These are phyloP conservation scores for Ustilago sp. DNA, from an alignment of 1,284 basidiomycete genomes.

Conservation along the genomic window DNA sequence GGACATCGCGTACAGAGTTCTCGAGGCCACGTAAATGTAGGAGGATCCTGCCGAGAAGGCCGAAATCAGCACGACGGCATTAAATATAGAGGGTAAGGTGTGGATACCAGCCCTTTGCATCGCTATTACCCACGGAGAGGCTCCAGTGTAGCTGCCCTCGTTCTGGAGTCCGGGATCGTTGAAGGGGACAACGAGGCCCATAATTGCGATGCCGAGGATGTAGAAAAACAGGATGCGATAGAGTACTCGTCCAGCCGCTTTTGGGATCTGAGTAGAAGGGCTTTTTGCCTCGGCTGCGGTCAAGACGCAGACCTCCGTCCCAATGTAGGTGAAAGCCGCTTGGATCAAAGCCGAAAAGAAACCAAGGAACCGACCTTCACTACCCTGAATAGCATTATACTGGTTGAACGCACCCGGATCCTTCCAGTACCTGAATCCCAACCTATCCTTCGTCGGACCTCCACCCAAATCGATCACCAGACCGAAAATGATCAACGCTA, in stretches of 20 bases:
- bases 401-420: conserved; percentile 72
- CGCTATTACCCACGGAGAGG: conserved; percentile 70
- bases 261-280: conserved; percentile 68
- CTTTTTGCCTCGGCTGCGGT: conserved; percentile 77
- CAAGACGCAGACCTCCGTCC: conserved; percentile 86
- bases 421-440: conserved; percentile 63
- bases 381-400: conserved; percentile 71
- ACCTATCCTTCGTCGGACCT: conserved; percentile 56
- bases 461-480: conserved; percentile 71
- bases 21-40: conserved; percentile 83
- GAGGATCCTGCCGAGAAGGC: conserved; percentile 88
- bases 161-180: conserved; percentile 47
- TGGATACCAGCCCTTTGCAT: conserved; percentile 70
- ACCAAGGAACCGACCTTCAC: conserved; percentile 73
- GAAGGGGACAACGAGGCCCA: conserved; percentile 62
- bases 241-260: conserved; percentile 56
- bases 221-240: conserved; percentile 71
- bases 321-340: conserved; percentile 83
- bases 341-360: conserved; percentile 65
- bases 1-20: conserved; percentile 80
- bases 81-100: conserved; percentile 74
- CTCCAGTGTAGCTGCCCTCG: conserved; percentile 38
- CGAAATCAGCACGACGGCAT: conserved; percentile 80
- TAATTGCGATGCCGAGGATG: conserved; percentile 71
- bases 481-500: conserved; percentile 75